Conservation (phyloP, 1,139 yeast genomes). For the Geotrichum australiense region DNA sequence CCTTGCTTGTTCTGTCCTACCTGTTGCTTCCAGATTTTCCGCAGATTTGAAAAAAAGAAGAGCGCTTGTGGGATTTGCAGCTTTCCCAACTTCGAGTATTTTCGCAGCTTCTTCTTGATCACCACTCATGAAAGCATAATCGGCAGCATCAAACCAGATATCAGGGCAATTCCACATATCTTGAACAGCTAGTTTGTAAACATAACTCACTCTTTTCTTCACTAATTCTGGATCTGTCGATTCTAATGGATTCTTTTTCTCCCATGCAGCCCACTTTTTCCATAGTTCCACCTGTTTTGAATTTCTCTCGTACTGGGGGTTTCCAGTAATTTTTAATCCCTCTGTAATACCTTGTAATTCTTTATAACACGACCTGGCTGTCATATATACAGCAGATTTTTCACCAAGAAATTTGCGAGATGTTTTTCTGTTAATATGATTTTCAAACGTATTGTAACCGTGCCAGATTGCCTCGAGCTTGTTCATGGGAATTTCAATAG, state of each 20-base stretch:
- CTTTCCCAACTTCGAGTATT: constrained; percentile 49
- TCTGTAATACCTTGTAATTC: constrained; percentile 59
- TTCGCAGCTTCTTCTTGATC: constrained; percentile 34
- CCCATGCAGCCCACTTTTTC: constrained; percentile 77
- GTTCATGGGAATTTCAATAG: constrained; percentile 64
- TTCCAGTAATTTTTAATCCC: constrained; percentile 40
- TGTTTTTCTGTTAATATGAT: constrained; percentile 61
- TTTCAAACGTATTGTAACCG: constrained; percentile 77
- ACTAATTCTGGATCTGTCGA: constrained; percentile 41
- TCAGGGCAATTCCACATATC: constrained; percentile 67
- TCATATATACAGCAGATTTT: constrained; percentile 80
- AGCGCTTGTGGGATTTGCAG: constrained; percentile 66
- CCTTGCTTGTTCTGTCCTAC: constrained; percentile 47
- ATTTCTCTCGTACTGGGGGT: constrained; percentile 38
- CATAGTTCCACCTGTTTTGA: constrained; percentile 42
- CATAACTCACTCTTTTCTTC: constrained; percentile 60
- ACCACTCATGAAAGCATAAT: constrained; percentile 30
- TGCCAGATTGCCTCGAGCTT: constrained; percentile 77
- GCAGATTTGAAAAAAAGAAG: constrained; percentile 61
- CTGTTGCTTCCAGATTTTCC: constrained; percentile 60
- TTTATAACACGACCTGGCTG: constrained; percentile 69
- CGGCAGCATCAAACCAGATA: constrained; percentile 70
- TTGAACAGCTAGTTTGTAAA: constrained; percentile 65
- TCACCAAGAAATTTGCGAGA: constrained; percentile 85
- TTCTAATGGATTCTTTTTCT: constrained; percentile 59